Conservation (phyloP, 2,329 filamentous ascomycete species). For the Fusarium keratoplasticum region DNA sequence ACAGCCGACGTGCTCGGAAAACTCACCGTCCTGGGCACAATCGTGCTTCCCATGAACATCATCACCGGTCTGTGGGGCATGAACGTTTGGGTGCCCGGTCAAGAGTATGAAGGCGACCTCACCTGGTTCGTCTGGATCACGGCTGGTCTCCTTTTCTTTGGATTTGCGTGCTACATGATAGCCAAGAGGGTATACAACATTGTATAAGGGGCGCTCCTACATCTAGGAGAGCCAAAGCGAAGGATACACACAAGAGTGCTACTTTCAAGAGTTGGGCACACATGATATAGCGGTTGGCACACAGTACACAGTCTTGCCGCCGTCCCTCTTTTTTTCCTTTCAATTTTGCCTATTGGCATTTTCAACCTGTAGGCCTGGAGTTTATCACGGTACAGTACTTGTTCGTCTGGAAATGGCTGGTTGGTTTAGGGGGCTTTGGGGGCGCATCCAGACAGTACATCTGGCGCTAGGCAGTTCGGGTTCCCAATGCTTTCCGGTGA, state of each 20-base stretch:
- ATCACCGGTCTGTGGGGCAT: slow-evolving; percentile 99
- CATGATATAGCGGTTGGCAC: slow-evolving; percentile 1
- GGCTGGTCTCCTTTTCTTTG: slow-evolving; percentile 81
- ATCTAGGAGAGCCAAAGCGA: not conserved
- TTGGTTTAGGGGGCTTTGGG: not conserved
- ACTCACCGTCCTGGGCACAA: slow-evolving; percentile 94
- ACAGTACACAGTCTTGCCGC: slow-evolving; percentile 23
- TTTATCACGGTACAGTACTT: not conserved
- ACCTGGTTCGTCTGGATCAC: slow-evolving; percentile 83
- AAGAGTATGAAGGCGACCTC: slow-evolving; percentile 80
- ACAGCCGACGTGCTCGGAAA: slow-evolving; percentile 95
- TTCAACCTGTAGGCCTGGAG: not conserved
- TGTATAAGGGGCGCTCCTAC: slow-evolving; percentile 60
- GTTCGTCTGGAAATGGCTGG: not conserved
- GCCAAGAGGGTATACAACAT: slow-evolving; percentile 88
- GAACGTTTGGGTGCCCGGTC: slow-evolving; percentile 97
- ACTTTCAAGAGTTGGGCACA: not conserved
- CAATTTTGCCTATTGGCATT: not conserved
- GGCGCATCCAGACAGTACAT: slow-evolving; percentile 19
- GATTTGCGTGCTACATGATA: slow-evolving; percentile 80
- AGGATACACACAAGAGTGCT: slow-evolving; percentile 1
- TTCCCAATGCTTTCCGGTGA: not conserved
- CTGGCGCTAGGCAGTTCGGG: slow-evolving; percentile 7
- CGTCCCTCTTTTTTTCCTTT: not conserved
- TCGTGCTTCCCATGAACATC: slow-evolving; percentile 98